Percentiles rank a stretch among this genome's conserved stretches.
phyloP scores from a whole-genome alignment of 148 eudicot genomes.

The Amaranthus palmeri region DNA sequence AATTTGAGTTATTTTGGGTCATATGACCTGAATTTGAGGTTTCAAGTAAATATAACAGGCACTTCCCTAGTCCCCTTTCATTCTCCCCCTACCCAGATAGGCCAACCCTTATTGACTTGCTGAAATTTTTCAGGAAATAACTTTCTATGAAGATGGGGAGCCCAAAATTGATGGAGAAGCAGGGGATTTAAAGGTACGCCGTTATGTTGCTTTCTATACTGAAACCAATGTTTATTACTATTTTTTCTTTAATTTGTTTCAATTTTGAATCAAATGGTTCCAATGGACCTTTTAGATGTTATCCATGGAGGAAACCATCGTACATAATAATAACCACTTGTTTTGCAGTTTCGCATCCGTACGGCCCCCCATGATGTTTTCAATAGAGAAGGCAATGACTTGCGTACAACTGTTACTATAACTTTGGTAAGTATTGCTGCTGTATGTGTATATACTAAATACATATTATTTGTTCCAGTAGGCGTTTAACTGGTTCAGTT shows the following conservation, averaged over 20 bases:
- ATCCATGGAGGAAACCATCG: neutral
- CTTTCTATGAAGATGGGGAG: conserved; percentile 90
- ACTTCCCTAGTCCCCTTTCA: neutral
- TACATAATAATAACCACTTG: conserved; percentile 3
- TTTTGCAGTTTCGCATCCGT: conserved; percentile 72
- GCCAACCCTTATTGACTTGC: neutral
- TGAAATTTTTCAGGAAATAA: conserved; percentile 56
- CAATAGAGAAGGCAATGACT: conserved; percentile 80
- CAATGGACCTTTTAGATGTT: neutral
- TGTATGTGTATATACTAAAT: neutral
- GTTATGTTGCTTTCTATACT: neutral
- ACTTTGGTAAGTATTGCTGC: conserved; percentile 57
- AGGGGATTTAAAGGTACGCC: conserved; percentile 81
- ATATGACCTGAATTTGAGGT: neutral
- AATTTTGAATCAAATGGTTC: neutral
- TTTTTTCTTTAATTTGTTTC: neutral
- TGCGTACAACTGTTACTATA: conserved; percentile 69
- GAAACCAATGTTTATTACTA: neutral
- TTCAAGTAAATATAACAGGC: neutral
- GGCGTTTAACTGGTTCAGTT: neutral
- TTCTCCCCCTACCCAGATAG: neutral
- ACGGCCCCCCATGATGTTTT: conserved; percentile 90
- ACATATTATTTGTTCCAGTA: neutral
- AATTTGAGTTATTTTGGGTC: too few species aligned
- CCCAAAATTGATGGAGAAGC: conserved; percentile 92